Evolutionary conservation across 108 stramenopile genomes (phyloP).

Genomic region (Mediolabrus comicus): DNA sequence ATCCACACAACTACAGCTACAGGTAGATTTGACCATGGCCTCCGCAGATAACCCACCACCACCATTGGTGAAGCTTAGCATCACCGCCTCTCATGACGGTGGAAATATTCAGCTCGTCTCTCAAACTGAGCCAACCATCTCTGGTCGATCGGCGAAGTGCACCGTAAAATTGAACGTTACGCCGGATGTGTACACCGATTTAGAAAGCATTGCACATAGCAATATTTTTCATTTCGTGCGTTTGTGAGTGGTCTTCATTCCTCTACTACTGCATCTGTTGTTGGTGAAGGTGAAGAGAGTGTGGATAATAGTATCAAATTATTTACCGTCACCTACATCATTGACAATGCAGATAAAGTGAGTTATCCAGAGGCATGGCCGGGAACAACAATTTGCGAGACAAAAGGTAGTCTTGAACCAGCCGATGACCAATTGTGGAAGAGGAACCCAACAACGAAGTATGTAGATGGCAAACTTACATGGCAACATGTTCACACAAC

Average conservation of each 20-base stretch:
- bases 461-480: conserved; percentile 58
- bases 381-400: conserved; percentile 66
- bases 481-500: conserved; percentile 63
- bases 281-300: conserved; percentile 14
- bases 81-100: conserved; percentile 78
- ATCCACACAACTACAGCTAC: too few relatives aligned
- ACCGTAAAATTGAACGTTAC: conserved; percentile 30
- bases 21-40: too few relatives aligned
- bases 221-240: conserved; percentile 76
- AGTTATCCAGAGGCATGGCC: conserved; percentile 74
- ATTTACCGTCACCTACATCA: conserved; percentile 53
- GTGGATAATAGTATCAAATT: conserved; percentile 21
- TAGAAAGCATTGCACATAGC: conserved; percentile 72
- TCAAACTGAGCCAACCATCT: conserved; percentile 24
- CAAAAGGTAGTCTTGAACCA: conserved; percentile 28
- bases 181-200: conserved; percentile 65
- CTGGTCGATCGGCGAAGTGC: conserved; percentile 41
- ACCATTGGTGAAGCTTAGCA: conserved; percentile 35
- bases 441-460: conserved; percentile 56
- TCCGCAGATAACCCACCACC: too few relatives aligned
- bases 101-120: conserved; percentile 67
- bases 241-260: conserved; percentile 31
- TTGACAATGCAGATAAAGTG: conserved; percentile 64
- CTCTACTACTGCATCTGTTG: too few relatives aligned
- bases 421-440: conserved; percentile 62